phyloP scores from a whole-genome alignment of 2,329 filamentous ascomycete genomes.

The Parasarocladium wereldwijsianum region DNA sequence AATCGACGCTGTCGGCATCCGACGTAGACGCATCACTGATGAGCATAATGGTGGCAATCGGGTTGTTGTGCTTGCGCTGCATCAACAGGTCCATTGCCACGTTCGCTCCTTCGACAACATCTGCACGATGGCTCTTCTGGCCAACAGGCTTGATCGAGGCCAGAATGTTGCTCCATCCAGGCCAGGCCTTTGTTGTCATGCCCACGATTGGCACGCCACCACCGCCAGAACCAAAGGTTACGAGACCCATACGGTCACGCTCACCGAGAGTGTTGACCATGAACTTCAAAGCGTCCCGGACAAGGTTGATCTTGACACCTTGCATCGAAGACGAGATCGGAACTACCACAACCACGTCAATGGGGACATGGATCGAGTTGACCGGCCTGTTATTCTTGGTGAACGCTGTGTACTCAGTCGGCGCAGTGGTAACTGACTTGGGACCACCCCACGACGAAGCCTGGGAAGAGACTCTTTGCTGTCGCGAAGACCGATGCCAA shows the following conservation, averaged over 20 bases:
- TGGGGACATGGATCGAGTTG: slow-evolving; percentile 64
- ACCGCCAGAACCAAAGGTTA: slow-evolving; percentile 89
- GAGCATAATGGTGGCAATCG: slow-evolving; percentile 85
- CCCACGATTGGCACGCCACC: slow-evolving; percentile 92
- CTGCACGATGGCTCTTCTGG: slow-evolving; percentile 89
- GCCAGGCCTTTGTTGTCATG: slow-evolving; percentile 93
- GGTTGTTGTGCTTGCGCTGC: slow-evolving; percentile 93
- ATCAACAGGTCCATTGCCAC: slow-evolving; percentile 97
- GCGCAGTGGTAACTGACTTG: slow-evolving; percentile 73
- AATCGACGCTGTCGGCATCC: slow-evolving; percentile 89
- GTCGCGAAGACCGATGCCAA: slow-evolving; percentile 45
- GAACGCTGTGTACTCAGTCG: slow-evolving; percentile 80
- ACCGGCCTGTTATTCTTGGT: slow-evolving; percentile 30
- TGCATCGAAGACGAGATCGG: slow-evolving; percentile 98
- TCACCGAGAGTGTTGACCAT: slow-evolving; percentile 83
- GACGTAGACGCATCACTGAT: slow-evolving; percentile 96
- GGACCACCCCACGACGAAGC: slow-evolving; percentile 70
- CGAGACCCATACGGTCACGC: slow-evolving; percentile 88
- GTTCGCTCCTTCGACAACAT: slow-evolving; percentile 94
- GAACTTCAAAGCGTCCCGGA: slow-evolving; percentile 84
- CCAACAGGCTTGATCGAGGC: slow-evolving; percentile 83
- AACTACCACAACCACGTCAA: slow-evolving; percentile 92
- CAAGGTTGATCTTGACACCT: slow-evolving; percentile 91
- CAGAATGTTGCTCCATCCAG: slow-evolving; percentile 76
- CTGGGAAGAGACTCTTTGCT: slow-evolving; percentile 65